phyloP scores from a whole-genome alignment of 805 yeast species.

The Scheffersomyces stipitis region DNA sequence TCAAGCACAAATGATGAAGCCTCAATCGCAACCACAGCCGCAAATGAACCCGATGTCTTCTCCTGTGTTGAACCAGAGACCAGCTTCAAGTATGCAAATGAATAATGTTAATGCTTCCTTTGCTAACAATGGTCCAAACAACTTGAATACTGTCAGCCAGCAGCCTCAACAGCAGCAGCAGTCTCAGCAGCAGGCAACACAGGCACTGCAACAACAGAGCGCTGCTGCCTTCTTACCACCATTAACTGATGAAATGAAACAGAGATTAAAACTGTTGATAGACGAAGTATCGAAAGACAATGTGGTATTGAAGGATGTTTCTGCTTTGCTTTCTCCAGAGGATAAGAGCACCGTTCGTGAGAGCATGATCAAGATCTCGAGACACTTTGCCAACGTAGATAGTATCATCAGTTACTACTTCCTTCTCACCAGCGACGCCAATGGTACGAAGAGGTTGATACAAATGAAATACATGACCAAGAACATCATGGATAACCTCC shows the following conservation, averaged over 20 bases:
- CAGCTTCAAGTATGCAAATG: slow-evolving; percentile 5
- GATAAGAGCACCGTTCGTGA: slow-evolving; percentile 64
- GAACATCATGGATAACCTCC: slow-evolving; percentile 69
- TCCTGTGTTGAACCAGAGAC: slow-evolving; percentile 18
- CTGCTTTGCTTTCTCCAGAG: slow-evolving; percentile 56
- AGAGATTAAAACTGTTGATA: slow-evolving; percentile 58
- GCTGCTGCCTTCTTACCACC: slow-evolving; percentile 28
- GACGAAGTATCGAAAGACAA: slow-evolving; percentile 71
- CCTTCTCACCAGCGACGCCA: slow-evolving; percentile 69
- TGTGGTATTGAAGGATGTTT: slow-evolving; percentile 64
- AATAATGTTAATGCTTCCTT: slow-evolving; percentile 2
- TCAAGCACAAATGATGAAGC: slow-evolving; percentile 12
- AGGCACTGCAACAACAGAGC: not conserved
- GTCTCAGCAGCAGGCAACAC: not conserved
- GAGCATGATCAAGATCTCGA: slow-evolving; percentile 53
- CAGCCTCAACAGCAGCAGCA: slow-evolving; percentile 1
- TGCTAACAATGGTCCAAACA: slow-evolving; percentile 3
- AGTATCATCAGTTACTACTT: slow-evolving; percentile 77
- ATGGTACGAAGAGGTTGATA: slow-evolving; percentile 72
- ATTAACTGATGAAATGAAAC: slow-evolving; percentile 60
- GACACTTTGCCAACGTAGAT: slow-evolving; percentile 67
- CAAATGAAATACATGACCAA: slow-evolving; percentile 79
- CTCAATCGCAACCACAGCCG: slow-evolving; percentile 14
- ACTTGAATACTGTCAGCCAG: no score
- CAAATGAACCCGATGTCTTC: slow-evolving; percentile 15